Evolutionary conservation across 2,329 filamentous ascomycete species (phyloP), one percentile per base, ranked within the genome.

Genomic region (Aureobasidium uvarum): DNA sequence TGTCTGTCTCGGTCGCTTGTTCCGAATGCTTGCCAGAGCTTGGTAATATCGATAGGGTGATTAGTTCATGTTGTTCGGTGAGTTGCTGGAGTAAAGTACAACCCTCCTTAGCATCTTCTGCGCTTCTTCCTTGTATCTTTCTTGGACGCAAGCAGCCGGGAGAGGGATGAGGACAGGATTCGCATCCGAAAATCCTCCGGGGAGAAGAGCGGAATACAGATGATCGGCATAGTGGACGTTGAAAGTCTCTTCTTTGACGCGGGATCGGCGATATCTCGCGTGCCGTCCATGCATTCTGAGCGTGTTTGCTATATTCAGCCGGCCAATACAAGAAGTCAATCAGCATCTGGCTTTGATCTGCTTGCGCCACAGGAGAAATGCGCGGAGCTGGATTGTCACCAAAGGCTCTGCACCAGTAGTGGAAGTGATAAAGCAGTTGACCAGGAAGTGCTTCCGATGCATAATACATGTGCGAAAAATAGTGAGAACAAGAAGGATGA

Each of bases 1-100:
- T 60, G 43, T 48, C 41, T 16, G 1, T 39, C 28, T 31, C 54
- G 54, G 16, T 23, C n/a, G 18, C 11, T 20, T 23, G 18, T 28
- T 25, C 14, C 58, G 23, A 62, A 41, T 50, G 58, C 58, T 62
- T 62, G 45, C 23, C 14, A 50, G 33, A 50, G 20, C 45, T 62
- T 51, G 20, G 23, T n/a, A 28, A n/a, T 25, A 10, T 5, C 31
- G 7, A 33, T 33, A 11, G 10, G 31, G 31, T 33, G 31, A 33
- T 33, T 10, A 11, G 31, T 33, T 10, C 31, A 33, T 2, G 31
- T 8, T 33, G 7, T 10, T n/a, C 8, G 3, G 31, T 8, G 46
- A 18, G 5, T 10, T 50, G 25, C 8, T 31, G 25, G 18, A 3
- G 16, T 2, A 2, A 8, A 14, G 16, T 31, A 3, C 14, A n/a